Evolutionary conservation across 345 rosid genomes (phyloP), one percentile per base, ranked within the genome.

Genomic region (Eucalyptus curtisii): DNA sequence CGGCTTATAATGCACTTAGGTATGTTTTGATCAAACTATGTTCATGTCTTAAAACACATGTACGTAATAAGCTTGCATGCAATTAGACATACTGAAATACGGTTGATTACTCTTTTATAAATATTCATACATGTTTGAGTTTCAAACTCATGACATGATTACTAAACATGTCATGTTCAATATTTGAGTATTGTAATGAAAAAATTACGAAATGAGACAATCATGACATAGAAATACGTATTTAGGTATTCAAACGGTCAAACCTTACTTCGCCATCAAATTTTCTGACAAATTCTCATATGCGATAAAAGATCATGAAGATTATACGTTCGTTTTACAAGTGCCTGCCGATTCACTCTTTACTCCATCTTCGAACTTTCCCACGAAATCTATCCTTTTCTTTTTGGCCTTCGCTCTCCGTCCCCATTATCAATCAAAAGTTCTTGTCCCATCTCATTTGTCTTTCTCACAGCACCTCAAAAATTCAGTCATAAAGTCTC

Each of bases 221-320:
- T 61, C 3, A 61, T 61, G 8, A 3, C 31, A 27, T 30, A 12
- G 31, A 13, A 27, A 61, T 27, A 30, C 3, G 61, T 55, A 61
- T 3, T 27, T 6, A 27, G 0, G 68, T 61, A 61, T 4, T 61
- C 33, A 27, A 30, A 1, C 31, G 61, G 0, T 55, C 30, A 55
- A 55, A 55, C 61, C 68, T 27, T 30, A 61, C 16, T 61, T 61
- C 31, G 16, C 14, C 8, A 27, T 61, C 0, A 0, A 61, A 61
- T 61, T 61, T 27, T 61, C 31, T 0, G 0, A 61, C 61, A 55
- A 55, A 55, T 55, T 55, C 13, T 0, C 30, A 55, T 55, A 55
- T 24, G 16, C 33, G 33, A 12, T 27, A 30, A 61, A 61, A 61
- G 33, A 61, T 61, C 15, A 61, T 3, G 68, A 61, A 13, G 68